These are phyloP conservation scores for Globisporangium cystogenes DNA, from an alignment of 352 stramenopile species.

Conservation along the genomic window DNA sequence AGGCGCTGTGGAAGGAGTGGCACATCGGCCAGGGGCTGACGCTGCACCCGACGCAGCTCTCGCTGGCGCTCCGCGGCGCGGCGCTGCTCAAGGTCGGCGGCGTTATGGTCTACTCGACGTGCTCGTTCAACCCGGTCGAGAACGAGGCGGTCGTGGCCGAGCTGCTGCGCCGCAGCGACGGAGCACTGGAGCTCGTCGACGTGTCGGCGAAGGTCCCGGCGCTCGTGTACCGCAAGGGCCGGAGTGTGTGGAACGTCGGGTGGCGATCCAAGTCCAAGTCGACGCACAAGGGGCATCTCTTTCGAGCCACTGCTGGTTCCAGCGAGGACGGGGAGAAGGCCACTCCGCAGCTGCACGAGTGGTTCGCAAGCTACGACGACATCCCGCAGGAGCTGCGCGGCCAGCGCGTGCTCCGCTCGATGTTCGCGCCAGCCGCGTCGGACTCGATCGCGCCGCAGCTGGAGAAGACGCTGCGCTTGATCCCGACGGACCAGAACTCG, in stretches of 20 bases:
- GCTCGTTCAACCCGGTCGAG: slow-evolving; percentile 98
- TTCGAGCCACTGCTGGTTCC: slow-evolving; percentile 21
- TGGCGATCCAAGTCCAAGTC: slow-evolving; percentile 88
- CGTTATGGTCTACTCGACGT: slow-evolving; percentile 95
- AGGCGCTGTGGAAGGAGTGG: slow-evolving; percentile 93
- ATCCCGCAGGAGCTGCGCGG: slow-evolving; percentile 60
- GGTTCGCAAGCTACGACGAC: slow-evolving; percentile 61
- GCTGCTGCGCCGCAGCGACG: slow-evolving; percentile 85
- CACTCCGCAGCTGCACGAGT: slow-evolving; percentile 51
- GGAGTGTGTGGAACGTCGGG: slow-evolving; percentile 62
- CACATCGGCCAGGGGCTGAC: slow-evolving; percentile 86
- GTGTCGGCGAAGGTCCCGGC: slow-evolving; percentile 52
- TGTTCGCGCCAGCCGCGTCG: slow-evolving; percentile 72
- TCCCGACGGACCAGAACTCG: slow-evolving; percentile 97
- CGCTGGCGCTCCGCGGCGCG: slow-evolving; percentile 89
- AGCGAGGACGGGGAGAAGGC: slow-evolving; percentile 10
- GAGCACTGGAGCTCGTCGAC: slow-evolving; percentile 90
- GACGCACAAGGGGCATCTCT: slow-evolving; percentile 72
- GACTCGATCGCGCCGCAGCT: slow-evolving; percentile 38
- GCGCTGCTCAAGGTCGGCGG: slow-evolving; percentile 89
- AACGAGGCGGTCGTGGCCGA: slow-evolving; percentile 98
- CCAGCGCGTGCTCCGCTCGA: slow-evolving; percentile 60
- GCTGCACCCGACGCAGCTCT: slow-evolving; percentile 92
- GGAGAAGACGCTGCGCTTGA: slow-evolving; percentile 90
- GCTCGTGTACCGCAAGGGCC: slow-evolving; percentile 46